Base-by-base conservation (phyloP, 208 protist genomes). In the Acanthamoeba rhysodes region DNA sequence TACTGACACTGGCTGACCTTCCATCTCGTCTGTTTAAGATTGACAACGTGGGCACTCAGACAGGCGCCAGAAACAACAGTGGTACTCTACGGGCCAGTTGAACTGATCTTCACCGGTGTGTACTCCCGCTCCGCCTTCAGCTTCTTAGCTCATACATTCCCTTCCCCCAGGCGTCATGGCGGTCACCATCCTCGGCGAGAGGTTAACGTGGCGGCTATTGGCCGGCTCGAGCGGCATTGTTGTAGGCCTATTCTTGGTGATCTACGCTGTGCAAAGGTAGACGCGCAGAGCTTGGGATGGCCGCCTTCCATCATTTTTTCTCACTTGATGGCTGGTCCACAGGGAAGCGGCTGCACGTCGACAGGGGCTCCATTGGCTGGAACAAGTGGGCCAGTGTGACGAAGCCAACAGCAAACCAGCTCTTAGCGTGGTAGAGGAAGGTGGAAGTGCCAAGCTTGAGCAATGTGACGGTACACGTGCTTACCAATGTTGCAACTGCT, bases 41-140 rank as follows among this genome's bases (percentile, higher is more conserved):
- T 85, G 24, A 85, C 78, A 7, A 85, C 78, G 22, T 85, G 78
- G 78, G 78, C 78, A 10, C 78, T 85, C 24, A 55, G 45, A 22
- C 37, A 85, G 45, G 48, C 48, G 20, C 78, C 37, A 20, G 78
- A 50, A 32, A 85, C 78, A 16, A 85, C 78, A 0, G 78, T 85
- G 27, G 78, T 85, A 41, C 12, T 85, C 14, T 85, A 85, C 48
- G 78, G 78, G 18, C 78, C 78, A 16, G 14, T 85, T 1, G 78
- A 85, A 41, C 37, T 85, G 18, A 85, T 85, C 78, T 85, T 85
- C 48, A 85, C 78, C 1, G 78, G 78, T 85, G 0, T 22, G 0
- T 24, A 48, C 8, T 14, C 12, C 32, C 24, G 18, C 66, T 9
- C 66, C 10, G 10, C 32, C 24, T 34, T n/a, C n/a, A n/a, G n/a